These are phyloP conservation scores for Caryopteris hybrid DNA, from an alignment of 305 asterid species.

Conservation along the genomic window DNA sequence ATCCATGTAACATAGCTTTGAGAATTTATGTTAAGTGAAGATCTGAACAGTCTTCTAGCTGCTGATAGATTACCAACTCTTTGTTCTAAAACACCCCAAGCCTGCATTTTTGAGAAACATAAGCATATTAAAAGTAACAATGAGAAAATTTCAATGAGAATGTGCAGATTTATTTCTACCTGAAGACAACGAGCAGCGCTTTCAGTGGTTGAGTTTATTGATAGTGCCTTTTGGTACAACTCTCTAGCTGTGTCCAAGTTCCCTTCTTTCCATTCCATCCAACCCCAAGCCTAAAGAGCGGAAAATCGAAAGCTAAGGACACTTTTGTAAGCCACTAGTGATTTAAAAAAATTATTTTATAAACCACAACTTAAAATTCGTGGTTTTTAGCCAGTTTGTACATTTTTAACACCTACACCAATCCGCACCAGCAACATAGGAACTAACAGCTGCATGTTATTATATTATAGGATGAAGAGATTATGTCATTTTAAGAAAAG, in stretches of 20 bases:
- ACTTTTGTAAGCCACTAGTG: too few species aligned
- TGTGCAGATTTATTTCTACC: constrained; percentile 28
- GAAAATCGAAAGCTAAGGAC: background rate
- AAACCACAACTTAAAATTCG: too few species aligned
- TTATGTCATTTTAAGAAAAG: background rate
- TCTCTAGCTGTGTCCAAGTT: constrained; percentile 75
- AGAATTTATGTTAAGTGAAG: constrained; percentile 85
- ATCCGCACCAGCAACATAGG: too few species aligned
- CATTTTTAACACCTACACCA: too few species aligned
- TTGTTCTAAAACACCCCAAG: constrained; percentile 96
- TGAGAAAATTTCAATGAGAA: background rate
- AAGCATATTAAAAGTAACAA: background rate
- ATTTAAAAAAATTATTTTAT: too few species aligned
- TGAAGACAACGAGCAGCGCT: constrained; percentile 97
- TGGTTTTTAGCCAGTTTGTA: too few species aligned
- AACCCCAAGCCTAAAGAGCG: constrained; percentile 85
- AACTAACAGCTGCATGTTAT: background rate
- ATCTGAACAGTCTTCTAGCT: constrained; percentile 82
- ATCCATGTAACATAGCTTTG: constrained; percentile 99
- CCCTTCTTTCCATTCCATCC: constrained; percentile 99
- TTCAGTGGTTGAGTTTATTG: constrained; percentile 64
- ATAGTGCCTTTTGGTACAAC: constrained; percentile 72
- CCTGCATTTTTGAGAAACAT: constrained; percentile 33
- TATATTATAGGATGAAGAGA: background rate
- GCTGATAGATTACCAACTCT: constrained; percentile 80